A percentile compares a stretch with the other conserved stretches of the same genome.
phyloP scores from a whole-genome alignment of 164 flowering plant species.

The Aristolochia californica region DNA sequence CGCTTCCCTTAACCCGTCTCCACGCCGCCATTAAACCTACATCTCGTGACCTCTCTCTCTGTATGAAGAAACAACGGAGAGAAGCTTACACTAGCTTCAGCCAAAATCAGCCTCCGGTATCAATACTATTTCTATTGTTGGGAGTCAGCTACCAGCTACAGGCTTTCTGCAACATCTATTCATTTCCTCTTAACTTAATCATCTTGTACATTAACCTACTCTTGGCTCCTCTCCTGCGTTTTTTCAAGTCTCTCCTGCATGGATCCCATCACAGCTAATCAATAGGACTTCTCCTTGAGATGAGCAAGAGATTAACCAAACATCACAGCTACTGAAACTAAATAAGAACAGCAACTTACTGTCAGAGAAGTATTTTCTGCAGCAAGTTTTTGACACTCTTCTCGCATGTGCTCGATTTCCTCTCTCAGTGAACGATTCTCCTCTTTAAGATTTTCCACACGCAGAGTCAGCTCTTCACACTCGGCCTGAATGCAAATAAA shows the following conservation, averaged over 20 bases:
- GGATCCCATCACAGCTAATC: too few relatives aligned
- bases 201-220: not conserved
- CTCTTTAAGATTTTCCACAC: conserved; percentile 18
- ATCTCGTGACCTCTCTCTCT: not conserved
- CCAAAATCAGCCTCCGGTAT: not conserved
- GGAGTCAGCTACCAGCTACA: not conserved
- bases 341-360: conserved; percentile 8
- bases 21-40: too few relatives aligned
- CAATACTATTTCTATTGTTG: not conserved
- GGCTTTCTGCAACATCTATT: not conserved
- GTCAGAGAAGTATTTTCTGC: conserved; percentile 21
- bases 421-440: conserved; percentile 21
- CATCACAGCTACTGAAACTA: not conserved
- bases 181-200: not conserved
- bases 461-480: conserved; percentile 25
- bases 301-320: not conserved
- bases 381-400: conserved; percentile 20
- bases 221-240: not conserved
- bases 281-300: not conserved
- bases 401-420: conserved; percentile 18
- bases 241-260: not conserved
- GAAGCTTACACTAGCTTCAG: not conserved
- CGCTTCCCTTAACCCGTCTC: too few relatives aligned
- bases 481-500: conserved; percentile 20
- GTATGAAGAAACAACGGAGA: not conserved